These are phyloP conservation scores for Sicyos edulis DNA, from an alignment of 306 rosid genomes.

Conservation along the genomic window DNA sequence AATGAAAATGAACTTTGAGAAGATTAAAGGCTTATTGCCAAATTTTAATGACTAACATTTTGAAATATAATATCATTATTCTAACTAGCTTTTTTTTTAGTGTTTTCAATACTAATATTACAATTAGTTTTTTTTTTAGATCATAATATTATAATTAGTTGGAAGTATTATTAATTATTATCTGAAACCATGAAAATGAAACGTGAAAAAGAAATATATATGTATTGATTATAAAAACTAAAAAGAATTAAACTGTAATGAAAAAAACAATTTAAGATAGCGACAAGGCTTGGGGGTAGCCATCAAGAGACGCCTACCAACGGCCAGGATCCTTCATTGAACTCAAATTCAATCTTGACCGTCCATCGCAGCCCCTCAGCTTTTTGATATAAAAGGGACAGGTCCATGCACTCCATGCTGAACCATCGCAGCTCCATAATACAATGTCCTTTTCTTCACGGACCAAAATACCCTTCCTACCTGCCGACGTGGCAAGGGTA, in stretches of 20 bases:
- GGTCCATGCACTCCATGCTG: slow-evolving; percentile 40
- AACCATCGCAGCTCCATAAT: slow-evolving; percentile 36
- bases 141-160: too few species aligned
- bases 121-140: too few species aligned
- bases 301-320: slow-evolving; percentile 31
- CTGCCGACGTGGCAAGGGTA: not conserved
- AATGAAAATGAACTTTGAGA: too few species aligned
- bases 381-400: slow-evolving; percentile 40
- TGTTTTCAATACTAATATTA: too few species aligned
- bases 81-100: too few species aligned
- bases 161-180: too few species aligned
- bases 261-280: slow-evolving; percentile 23
- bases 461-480: slow-evolving; percentile 30
- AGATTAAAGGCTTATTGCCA: too few species aligned
- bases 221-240: not conserved
- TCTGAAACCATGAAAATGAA: too few species aligned
- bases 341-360: slow-evolving; percentile 12
- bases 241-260: not conserved
- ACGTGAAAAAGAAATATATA: not conserved
- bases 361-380: slow-evolving; percentile 26
- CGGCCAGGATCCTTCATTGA: slow-evolving; percentile 21
- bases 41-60: too few species aligned
- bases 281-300: slow-evolving; percentile 27
- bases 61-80: too few species aligned
- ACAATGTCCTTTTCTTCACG: slow-evolving; percentile 32